These are phyloP conservation scores for Gaertneriomyces sp. DNA, from an alignment of 192 early-diverging fungal genomes.

Conservation along the genomic window DNA sequence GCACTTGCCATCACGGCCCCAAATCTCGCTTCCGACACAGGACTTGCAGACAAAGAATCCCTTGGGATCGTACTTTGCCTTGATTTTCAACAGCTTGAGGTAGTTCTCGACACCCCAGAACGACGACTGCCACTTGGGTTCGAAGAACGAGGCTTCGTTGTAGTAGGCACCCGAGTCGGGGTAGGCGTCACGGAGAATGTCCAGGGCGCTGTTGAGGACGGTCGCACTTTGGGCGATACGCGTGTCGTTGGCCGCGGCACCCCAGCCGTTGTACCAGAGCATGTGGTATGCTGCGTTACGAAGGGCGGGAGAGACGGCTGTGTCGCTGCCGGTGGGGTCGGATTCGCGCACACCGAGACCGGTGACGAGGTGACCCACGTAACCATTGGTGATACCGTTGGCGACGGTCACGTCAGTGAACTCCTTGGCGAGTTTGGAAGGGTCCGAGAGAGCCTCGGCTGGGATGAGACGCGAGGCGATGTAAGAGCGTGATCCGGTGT, in stretches of 20 bases:
- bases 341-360: neutral
- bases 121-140: slow-evolving; percentile 39
- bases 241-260: neutral
- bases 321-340: neutral
- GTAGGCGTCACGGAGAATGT: neutral
- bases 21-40: slow-evolving; percentile 42
- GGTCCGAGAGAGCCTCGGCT: neutral
- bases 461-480: slow-evolving; percentile 5
- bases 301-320: neutral
- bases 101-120: slow-evolving; percentile 53
- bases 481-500: neutral
- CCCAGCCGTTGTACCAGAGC: neutral
- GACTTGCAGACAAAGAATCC: slow-evolving; percentile 42
- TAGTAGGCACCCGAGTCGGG: slow-evolving; percentile 34
- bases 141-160: slow-evolving; percentile 45
- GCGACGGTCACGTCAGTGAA: too few species aligned
- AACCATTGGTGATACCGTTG: neutral
- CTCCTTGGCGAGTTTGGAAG: neutral
- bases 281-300: neutral
- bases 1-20: slow-evolving; percentile 23
- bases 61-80: slow-evolving; percentile 43
- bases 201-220: neutral
- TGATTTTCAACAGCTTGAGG: slow-evolving; percentile 34
- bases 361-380: neutral
- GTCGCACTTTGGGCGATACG: neutral